Percentiles rank a stretch among this genome's conserved stretches.
Conservation (phyloP, 306 rosid species). For the Prunus kanzakura region DNA sequence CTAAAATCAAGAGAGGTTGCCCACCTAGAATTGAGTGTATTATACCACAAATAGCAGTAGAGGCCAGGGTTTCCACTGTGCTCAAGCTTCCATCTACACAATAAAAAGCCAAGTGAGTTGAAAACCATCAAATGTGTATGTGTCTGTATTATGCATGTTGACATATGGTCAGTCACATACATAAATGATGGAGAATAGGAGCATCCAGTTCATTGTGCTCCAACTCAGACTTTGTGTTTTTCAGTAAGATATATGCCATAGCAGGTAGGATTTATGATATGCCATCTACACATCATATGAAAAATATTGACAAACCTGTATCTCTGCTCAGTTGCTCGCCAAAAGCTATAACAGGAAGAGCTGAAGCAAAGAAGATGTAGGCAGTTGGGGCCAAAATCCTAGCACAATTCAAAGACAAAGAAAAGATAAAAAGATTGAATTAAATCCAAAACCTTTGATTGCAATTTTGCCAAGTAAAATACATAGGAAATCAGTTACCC, state of each 20-base stretch:
- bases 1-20: conserved; percentile 68
- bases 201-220: background rate
- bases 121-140: conserved; percentile 3
- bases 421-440: background rate
- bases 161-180: background rate
- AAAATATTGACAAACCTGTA: conserved; percentile 49
- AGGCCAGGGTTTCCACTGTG: conserved; percentile 68
- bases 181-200: background rate
- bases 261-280: background rate
- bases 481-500: conserved; percentile 35
- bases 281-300: background rate
- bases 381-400: conserved; percentile 79
- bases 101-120: conserved; percentile 1
- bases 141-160: background rate
- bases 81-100: conserved; percentile 70
- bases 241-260: background rate
- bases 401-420: background rate
- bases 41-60: conserved; percentile 80
- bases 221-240: background rate
- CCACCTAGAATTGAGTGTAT: conserved; percentile 81
- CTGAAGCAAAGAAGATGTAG: conserved; percentile 79
- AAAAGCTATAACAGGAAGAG: conserved; percentile 79
- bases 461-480: background rate
- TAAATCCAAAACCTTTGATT: background rate
- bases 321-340: conserved; percentile 68